Conservation (phyloP, 1,284 basidiomycete species). For the Phellopilus nigrolimitatus region DNA sequence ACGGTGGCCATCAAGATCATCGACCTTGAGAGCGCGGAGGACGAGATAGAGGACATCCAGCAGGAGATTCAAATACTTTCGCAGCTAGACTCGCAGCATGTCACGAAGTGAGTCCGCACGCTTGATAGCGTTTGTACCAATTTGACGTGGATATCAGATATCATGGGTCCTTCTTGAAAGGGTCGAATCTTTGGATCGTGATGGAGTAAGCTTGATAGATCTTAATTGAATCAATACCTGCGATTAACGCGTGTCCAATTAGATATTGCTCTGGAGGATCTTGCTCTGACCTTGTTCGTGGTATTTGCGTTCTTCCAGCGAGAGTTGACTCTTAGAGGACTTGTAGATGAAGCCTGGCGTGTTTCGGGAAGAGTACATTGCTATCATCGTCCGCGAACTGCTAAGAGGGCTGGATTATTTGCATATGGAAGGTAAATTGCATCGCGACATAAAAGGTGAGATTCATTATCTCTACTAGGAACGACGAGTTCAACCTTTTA, state of each 20-base stretch:
- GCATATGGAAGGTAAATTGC: slow-evolving; percentile 93
- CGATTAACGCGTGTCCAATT: slow-evolving; percentile 10
- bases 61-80: slow-evolving; percentile 98
- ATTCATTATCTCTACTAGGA: not conserved
- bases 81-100: slow-evolving; percentile 93
- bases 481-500: not conserved
- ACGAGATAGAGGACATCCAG: slow-evolving; percentile 99
- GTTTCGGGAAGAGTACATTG: slow-evolving; percentile 98
- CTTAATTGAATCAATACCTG: slow-evolving; percentile 12
- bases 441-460: slow-evolving; percentile 96
- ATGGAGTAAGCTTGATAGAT: slow-evolving; percentile 78
- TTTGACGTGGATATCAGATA: slow-evolving; percentile 52
- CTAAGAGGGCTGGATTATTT: slow-evolving; percentile 92
- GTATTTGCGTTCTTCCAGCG: slow-evolving; percentile 10
- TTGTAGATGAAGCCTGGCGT: slow-evolving; percentile 94
- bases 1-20: slow-evolving; percentile 99
- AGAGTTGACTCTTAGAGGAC: slow-evolving; percentile 26
- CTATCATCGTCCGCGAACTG: slow-evolving; percentile 91
- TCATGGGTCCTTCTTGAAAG: slow-evolving; percentile 93
- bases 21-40: slow-evolving; percentile 96
- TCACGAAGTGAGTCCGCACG: slow-evolving; percentile 86
- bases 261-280: slow-evolving; percentile 85
- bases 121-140: too few relatives aligned
- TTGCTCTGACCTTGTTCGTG: slow-evolving; percentile 75
- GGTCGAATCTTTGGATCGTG: slow-evolving; percentile 95